Evolutionary conservation across 2,329 filamentous ascomycete species (phyloP).

Genomic region (Ascosphaera apis): DNA sequence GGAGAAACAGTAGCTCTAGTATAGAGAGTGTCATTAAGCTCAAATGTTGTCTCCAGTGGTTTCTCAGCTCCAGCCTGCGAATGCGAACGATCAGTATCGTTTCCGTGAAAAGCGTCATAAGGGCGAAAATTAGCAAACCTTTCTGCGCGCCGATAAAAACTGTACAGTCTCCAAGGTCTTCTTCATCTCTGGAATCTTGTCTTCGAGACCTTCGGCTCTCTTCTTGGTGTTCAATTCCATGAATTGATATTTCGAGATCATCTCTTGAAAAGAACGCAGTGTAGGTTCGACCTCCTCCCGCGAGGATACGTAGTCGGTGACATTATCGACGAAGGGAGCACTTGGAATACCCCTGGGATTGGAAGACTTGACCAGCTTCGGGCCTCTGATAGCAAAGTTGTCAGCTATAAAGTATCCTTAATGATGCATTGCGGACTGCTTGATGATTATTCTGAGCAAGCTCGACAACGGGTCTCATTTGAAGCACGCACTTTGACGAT

Average conservation of each 20-base stretch:
- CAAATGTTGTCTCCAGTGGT: constrained; percentile 76
- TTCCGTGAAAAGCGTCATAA: neutral
- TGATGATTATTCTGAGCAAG: no score
- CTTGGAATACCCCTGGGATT: constrained; percentile 24
- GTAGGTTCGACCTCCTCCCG: constrained; percentile 23
- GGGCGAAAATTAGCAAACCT: constrained; percentile 24
- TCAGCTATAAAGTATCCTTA: no score
- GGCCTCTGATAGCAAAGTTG: no score
- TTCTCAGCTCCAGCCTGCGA: constrained; percentile 15
- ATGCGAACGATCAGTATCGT: neutral
- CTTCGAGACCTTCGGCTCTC: constrained; percentile 55
- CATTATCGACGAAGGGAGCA: constrained; percentile 25
- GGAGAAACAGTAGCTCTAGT: constrained; percentile 64
- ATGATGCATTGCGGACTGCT: no score
- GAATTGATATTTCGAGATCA: constrained; percentile 85
- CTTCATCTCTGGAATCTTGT: constrained; percentile 92
- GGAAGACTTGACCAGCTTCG: constrained; percentile 8
- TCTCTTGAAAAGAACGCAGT: constrained; percentile 24
- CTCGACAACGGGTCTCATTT: no score
- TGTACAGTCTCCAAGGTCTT: constrained; percentile 84
- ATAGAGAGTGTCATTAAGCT: constrained; percentile 88
- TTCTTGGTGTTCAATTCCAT: constrained; percentile 91
- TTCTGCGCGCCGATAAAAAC: constrained; percentile 57
- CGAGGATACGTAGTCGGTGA: constrained; percentile 23
- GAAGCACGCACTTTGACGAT: no score